Percentiles rank a stretch among this genome's conserved stretches.
These are phyloP conservation scores for Tillandsia fasciculata DNA, from an alignment of 176 grass and related monocot genomes.

Conservation along the genomic window DNA sequence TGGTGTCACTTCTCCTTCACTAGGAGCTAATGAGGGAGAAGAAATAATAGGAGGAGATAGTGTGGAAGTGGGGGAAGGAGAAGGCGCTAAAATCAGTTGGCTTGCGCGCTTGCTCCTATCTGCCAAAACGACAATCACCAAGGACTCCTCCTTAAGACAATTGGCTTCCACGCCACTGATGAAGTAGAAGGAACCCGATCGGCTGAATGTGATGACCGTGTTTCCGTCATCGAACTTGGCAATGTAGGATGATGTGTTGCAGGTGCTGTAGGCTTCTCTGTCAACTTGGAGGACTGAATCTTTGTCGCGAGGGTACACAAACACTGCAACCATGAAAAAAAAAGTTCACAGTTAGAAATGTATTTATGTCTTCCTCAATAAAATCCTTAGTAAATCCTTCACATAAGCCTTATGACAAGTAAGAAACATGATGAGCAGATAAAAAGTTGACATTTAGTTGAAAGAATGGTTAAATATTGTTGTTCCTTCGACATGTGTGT, in stretches of 20 bases:
- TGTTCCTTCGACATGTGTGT: too few relatives aligned
- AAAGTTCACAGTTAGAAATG: neutral
- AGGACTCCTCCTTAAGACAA: constrained; percentile 54
- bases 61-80: constrained; percentile 10
- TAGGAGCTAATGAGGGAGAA: neutral
- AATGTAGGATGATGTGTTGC: constrained; percentile 44
- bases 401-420: neutral
- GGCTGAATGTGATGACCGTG: constrained; percentile 47
- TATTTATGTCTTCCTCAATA: too few relatives aligned
- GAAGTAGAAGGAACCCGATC: constrained; percentile 69
- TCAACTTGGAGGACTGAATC: constrained; percentile 69
- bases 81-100: constrained; percentile 11
- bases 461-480: too few relatives aligned
- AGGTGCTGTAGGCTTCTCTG: constrained; percentile 39
- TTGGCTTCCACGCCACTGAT: constrained; percentile 47
- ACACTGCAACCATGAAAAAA: constrained; percentile 29
- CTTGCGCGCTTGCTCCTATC: constrained; percentile 12
- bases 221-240: constrained; percentile 48
- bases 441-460: neutral
- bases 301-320: constrained; percentile 40
- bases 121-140: constrained; percentile 49
- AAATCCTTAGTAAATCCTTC: neutral
- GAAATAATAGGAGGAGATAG: constrained; percentile 5
- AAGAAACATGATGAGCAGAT: neutral
- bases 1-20: constrained; percentile 11